These are phyloP conservation scores for Alternaria triticimaculans DNA, from an alignment of 2,329 filamentous ascomycete species.

Conservation along the genomic window DNA sequence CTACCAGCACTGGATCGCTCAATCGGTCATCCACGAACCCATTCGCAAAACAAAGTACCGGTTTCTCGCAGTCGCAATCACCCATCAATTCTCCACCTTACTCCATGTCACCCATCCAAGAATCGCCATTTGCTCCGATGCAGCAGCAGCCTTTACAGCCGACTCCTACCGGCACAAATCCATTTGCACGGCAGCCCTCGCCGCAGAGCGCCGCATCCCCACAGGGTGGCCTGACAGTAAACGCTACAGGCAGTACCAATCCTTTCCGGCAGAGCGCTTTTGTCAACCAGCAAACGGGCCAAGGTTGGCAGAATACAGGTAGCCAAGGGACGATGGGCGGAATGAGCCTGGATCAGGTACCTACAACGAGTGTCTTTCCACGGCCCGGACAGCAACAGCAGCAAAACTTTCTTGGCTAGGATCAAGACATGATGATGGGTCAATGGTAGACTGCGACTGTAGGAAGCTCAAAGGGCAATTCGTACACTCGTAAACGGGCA, in stretches of 20 bases:
- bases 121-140: conserved; percentile 44
- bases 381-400: conserved; percentile 65
- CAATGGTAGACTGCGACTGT: neutral
- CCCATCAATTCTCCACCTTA: conserved; percentile 37
- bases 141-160: conserved; percentile 55
- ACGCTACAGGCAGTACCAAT: conserved; percentile 88
- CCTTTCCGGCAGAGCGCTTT: conserved; percentile 92
- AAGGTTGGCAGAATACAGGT: conserved; percentile 81
- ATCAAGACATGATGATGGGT: neutral
- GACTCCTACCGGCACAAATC: conserved; percentile 73
- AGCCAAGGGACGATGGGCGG: conserved; percentile 80
- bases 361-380: conserved; percentile 85
- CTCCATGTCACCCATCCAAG: conserved; percentile 34
- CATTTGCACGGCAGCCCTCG: conserved; percentile 66
- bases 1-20: conserved; percentile 47
- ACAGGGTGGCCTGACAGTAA: conserved; percentile 61
- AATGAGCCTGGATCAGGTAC: conserved; percentile 73
- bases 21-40: conserved; percentile 80
- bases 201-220: conserved; percentile 44
- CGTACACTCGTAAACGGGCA: neutral
- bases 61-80: conserved; percentile 38
- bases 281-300: conserved; percentile 84
- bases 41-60: conserved; percentile 70
- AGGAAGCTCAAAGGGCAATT: neutral
- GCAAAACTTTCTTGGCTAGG: conserved; percentile 39